Conservation (phyloP, 2,329 filamentous ascomycete genomes). For the Scedosporium apiospermum region DNA sequence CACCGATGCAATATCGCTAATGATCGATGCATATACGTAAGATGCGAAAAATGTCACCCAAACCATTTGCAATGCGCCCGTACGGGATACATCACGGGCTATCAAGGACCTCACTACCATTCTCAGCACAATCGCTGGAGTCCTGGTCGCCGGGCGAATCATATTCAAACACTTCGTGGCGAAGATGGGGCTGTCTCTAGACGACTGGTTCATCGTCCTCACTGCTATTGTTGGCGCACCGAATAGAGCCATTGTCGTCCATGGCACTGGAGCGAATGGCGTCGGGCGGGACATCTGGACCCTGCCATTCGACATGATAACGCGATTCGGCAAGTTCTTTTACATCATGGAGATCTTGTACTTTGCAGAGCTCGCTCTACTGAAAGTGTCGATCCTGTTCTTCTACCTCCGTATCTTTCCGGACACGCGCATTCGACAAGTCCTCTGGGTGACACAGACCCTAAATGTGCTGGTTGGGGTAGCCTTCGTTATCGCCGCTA, state of each 20-base stretch:
- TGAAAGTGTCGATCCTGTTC: conserved; percentile 37
- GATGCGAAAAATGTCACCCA: conserved; percentile 16
- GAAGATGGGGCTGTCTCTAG: conserved; percentile 21
- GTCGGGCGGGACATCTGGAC: conserved; percentile 38
- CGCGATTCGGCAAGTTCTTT: conserved; percentile 26
- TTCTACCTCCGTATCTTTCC: conserved; percentile 44
- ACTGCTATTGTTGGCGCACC: conserved; percentile 18
- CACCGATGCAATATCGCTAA: not conserved
- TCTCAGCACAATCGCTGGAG: conserved; percentile 23
- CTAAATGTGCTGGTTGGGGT: conserved; percentile 25
- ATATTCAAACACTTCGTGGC: conserved; percentile 20
- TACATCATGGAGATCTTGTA: conserved; percentile 31
- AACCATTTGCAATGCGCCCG: conserved; percentile 15
- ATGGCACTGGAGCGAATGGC: conserved; percentile 22
- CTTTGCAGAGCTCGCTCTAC: conserved; percentile 28
- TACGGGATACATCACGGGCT: conserved; percentile 20
- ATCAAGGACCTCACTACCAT: conserved; percentile 20
- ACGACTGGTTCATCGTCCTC: conserved; percentile 24
- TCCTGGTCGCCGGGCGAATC: conserved; percentile 28
- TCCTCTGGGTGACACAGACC: conserved; percentile 27
- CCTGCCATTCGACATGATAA: conserved; percentile 26
- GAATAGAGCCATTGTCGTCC: conserved; percentile 18
- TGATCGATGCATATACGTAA: not conserved
- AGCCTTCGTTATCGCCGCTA: conserved; percentile 25
- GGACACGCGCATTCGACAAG: conserved; percentile 17